A percentile compares a stretch with the other conserved stretches of the same genome.
Evolutionary conservation across 1,139 yeast genomes (phyloP).

Genomic region (Geotrichum histeridarum): DNA sequence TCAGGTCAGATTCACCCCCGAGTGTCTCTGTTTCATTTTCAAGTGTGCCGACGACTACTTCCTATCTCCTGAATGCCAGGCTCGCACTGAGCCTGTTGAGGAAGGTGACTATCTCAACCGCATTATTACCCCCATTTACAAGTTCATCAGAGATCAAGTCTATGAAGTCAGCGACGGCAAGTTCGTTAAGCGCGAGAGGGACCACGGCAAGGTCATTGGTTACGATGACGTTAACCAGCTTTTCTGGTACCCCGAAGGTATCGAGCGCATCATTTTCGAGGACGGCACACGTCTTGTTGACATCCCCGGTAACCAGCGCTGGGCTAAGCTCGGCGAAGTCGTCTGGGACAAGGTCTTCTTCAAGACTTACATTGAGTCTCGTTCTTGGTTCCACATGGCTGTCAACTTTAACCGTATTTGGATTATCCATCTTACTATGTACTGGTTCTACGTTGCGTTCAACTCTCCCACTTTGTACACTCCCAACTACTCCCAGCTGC

Average conservation of each 20-base stretch:
- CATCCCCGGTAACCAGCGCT: conserved; percentile 84
- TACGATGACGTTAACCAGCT: conserved; percentile 98
- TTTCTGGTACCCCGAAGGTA: conserved; percentile 99
- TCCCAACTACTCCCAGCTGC: conserved; percentile 72
- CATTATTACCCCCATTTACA: conserved; percentile 86
- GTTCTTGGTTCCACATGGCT: conserved; percentile 95
- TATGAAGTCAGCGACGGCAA: conserved; percentile 93
- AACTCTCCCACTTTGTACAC: conserved; percentile 91
- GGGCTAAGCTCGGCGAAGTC: conserved; percentile 83
- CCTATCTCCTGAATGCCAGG: conserved; percentile 84
- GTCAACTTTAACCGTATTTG: conserved; percentile 97
- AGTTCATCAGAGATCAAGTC: conserved; percentile 88
- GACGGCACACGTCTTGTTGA: conserved; percentile 92
- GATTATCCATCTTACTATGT: conserved; percentile 84
- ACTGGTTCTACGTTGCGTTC: conserved; percentile 92
- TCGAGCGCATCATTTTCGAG: conserved; percentile 81
- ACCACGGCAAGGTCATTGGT: conserved; percentile 90
- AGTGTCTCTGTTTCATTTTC: conserved; percentile 84
- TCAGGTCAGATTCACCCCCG: conserved; percentile 93
- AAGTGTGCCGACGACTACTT: conserved; percentile 89
- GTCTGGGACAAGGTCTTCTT: conserved; percentile 89
- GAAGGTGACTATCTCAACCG: conserved; percentile 95
- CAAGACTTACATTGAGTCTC: conserved; percentile 92
- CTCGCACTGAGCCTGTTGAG: conserved; percentile 67
- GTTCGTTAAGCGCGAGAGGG: conserved; percentile 94